phyloP scores from a whole-genome alignment of 768 basidiomycete genomes.

The Panellus pusillus region DNA sequence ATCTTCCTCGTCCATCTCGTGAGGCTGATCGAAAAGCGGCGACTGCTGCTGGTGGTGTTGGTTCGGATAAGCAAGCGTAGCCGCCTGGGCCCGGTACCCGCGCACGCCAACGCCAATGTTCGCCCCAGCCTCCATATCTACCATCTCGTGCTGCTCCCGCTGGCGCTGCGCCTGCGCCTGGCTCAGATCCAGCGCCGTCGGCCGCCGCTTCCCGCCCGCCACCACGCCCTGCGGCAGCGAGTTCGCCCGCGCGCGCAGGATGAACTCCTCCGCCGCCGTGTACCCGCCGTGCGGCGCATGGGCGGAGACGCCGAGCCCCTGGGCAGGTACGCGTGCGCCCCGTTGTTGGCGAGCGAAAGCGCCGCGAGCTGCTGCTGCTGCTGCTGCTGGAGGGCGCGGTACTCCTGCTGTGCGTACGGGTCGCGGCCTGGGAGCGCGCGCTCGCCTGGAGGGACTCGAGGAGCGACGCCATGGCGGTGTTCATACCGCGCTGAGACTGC shows the following conservation, averaged over 20 bases:
- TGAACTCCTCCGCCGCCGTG: constrained; percentile 67
- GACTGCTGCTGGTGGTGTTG: constrained; percentile 23
- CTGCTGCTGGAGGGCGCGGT: constrained; percentile 16
- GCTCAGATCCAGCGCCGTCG: constrained; percentile 36
- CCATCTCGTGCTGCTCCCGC: constrained; percentile 21
- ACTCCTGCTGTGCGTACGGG: constrained; percentile 13
- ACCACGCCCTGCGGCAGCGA: constrained; percentile 21
- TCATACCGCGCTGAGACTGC: constrained; percentile 22
- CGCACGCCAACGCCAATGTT: constrained; percentile 43
- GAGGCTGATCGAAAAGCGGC: constrained; percentile 19
- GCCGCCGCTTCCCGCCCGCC: constrained; percentile 26
- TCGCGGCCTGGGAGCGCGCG: constrained; percentile 11
- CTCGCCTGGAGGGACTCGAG: constrained; percentile 33
- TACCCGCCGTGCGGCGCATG: constrained; percentile 50
- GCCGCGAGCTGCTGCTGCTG: constrained; percentile 15
- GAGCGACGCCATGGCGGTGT: constrained; percentile 39
- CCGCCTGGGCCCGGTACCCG: constrained; percentile 42
- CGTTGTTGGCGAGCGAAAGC: background rate
- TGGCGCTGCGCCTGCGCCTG: constrained; percentile 22
- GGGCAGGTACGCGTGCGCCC: constrained; percentile 5
- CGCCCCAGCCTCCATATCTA: constrained; percentile 19
- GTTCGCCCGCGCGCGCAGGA: constrained; percentile 57
- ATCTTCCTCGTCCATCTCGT: constrained; percentile 35
- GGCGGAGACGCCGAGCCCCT: constrained; percentile 8
- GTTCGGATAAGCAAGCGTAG: constrained; percentile 30